Conservation (phyloP, 495 filamentous ascomycete species). For the Penicillium simplicissimum region DNA sequence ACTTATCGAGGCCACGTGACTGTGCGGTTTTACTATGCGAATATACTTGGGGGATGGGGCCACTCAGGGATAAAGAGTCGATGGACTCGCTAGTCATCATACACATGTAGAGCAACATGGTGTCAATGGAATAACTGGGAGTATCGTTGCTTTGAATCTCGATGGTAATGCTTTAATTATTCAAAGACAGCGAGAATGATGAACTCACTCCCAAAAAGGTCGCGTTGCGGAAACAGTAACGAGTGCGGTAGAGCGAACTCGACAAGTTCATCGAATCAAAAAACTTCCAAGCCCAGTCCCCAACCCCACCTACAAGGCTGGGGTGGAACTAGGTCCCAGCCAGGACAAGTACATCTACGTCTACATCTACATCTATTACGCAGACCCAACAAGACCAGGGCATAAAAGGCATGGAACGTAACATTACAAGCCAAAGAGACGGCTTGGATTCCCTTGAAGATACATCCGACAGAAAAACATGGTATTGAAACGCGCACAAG, state of each 20-base stretch:
- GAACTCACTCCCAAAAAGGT: too few relatives aligned
- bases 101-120: too few relatives aligned
- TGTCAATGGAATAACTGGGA: too few relatives aligned
- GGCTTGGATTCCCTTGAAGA: constrained; percentile 21
- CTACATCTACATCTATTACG: background rate
- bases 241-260: too few relatives aligned
- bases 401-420: constrained; percentile 13
- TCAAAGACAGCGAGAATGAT: too few relatives aligned
- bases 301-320: background rate
- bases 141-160: too few relatives aligned
- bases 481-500: constrained; percentile 20
- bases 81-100: too few relatives aligned
- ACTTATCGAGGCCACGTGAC: constrained; percentile 25
- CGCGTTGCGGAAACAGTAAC: too few relatives aligned
- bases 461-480: constrained; percentile 14
- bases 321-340: background rate
- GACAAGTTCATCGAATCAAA: too few relatives aligned
- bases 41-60: constrained; percentile 4
- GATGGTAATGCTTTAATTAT: too few relatives aligned
- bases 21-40: background rate
- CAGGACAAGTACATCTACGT: background rate
- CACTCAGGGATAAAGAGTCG: constrained; percentile 2
- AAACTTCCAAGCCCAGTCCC: too few relatives aligned
- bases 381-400: background rate
- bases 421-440: constrained; percentile 25